Conservation (phyloP, 371 early-diverging fungal genomes). For the Mucor velutinosus region DNA sequence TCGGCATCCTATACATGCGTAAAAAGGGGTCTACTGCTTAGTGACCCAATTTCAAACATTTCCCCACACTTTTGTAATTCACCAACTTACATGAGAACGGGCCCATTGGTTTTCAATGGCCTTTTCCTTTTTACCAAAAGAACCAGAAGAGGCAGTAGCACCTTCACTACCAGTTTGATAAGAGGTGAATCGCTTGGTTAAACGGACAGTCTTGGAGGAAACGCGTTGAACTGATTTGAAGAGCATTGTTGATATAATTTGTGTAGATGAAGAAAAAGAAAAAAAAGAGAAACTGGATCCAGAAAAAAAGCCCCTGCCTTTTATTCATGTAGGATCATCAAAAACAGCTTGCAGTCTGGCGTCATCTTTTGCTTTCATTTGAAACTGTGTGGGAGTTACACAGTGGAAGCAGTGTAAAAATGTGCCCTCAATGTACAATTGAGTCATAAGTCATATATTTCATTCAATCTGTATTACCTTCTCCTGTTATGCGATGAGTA, state of each 20-base stretch:
- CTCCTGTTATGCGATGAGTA: neutral
- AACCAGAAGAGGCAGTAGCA: conserved; percentile 38
- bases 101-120: conserved; percentile 55
- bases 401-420: neutral
- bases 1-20: conserved; percentile 40
- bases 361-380: conserved; percentile 9
- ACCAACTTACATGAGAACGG: conserved; percentile 40
- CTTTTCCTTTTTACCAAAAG: conserved; percentile 51
- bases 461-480: neutral
- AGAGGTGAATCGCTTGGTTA: conserved; percentile 16
- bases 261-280: neutral
- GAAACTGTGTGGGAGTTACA: conserved; percentile 5
- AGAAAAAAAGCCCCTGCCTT: conserved; percentile 8
- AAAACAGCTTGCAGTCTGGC: conserved; percentile 5
- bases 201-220: conserved; percentile 1
- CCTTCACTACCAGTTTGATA: conserved; percentile 34
- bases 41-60: neutral
- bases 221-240: conserved; percentile 17
- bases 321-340: neutral
- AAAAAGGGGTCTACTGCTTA: neutral
- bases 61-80: neutral
- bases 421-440: neutral
- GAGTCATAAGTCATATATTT: neutral
- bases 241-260: conserved; percentile 12
- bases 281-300: neutral